Evolutionary conservation across 345 rosid genomes (phyloP).

Genomic region (Boechera divaricarpa): DNA sequence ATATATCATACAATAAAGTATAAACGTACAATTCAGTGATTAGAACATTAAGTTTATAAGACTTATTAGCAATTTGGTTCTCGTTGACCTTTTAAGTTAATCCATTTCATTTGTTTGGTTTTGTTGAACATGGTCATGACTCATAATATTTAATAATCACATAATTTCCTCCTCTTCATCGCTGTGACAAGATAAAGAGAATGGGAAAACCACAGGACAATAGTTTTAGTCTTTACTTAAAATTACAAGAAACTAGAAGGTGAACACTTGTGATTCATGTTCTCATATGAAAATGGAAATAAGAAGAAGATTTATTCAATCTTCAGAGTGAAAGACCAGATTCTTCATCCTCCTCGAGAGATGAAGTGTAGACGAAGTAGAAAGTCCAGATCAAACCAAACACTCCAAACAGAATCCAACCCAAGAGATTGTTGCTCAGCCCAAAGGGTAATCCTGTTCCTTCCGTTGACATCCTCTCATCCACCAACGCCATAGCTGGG

Average conservation of each 20-base stretch:
- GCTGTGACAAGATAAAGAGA: slow-evolving; percentile 12
- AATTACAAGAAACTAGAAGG: slow-evolving; percentile 38
- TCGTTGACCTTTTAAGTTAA: background rate
- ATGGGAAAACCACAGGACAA: slow-evolving; percentile 17
- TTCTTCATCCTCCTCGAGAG: slow-evolving; percentile 81
- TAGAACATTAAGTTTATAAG: background rate
- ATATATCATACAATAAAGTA: background rate
- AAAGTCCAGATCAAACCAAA: slow-evolving; percentile 87
- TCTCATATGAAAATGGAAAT: slow-evolving; percentile 28
- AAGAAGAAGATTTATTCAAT: background rate
- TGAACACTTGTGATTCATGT: slow-evolving; percentile 31
- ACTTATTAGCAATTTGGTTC: background rate
- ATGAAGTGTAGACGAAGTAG: slow-evolving; percentile 67
- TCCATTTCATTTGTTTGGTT: background rate
- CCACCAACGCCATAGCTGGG: slow-evolving; percentile 90
- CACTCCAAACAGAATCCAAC: slow-evolving; percentile 86
- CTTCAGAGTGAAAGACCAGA: slow-evolving; percentile 86
- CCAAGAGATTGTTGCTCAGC: slow-evolving; percentile 93
- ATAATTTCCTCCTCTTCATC: background rate
- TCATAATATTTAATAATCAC: slow-evolving; percentile 4
- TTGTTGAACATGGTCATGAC: background rate
- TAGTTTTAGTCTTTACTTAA: slow-evolving; percentile 32
- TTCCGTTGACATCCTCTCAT: slow-evolving; percentile 86
- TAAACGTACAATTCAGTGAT: background rate
- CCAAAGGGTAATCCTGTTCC: slow-evolving; percentile 97